Evolutionary conservation across 1,284 basidiomycete species (phyloP).

Genomic region (Irpex rosettiformis): DNA sequence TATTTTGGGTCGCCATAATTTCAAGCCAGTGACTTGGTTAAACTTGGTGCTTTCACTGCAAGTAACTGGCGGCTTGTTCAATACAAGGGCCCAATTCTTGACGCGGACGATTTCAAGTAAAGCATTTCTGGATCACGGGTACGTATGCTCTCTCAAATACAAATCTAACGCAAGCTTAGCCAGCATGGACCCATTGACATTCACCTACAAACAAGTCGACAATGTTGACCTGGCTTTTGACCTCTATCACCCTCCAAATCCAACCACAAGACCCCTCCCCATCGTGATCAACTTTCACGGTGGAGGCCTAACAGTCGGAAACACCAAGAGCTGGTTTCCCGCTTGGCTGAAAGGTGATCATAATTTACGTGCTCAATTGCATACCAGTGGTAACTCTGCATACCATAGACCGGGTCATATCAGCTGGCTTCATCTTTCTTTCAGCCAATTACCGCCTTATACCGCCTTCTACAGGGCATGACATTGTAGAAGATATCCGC

Average conservation of each 20-base stretch:
- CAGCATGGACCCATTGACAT: conserved; percentile 7
- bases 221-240: conserved; percentile 18
- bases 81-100: too few species aligned
- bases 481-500: conserved; percentile 52
- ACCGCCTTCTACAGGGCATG: conserved; percentile 53
- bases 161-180: not conserved
- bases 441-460: conserved; percentile 60
- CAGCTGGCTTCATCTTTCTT: conserved; percentile 50
- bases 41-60: too few species aligned
- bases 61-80: too few species aligned
- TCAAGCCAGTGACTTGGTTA: too few species aligned
- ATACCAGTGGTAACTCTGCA: not conserved
- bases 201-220: conserved; percentile 19
- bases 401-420: conserved; percentile 38
- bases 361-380: conserved; percentile 13
- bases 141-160: not conserved
- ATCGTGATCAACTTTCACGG: conserved; percentile 62
- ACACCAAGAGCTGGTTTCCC: conserved; percentile 57
- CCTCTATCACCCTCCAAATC: conserved; percentile 18
- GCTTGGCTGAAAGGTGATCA: conserved; percentile 53
- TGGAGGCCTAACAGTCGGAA: conserved; percentile 58
- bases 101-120: too few species aligned
- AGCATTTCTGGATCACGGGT: too few species aligned
- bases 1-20: too few species aligned
- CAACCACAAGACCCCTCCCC: conserved; percentile 28